Conservation (phyloP, 208 protist genomes). For the Crithidia brevicula region DNA sequence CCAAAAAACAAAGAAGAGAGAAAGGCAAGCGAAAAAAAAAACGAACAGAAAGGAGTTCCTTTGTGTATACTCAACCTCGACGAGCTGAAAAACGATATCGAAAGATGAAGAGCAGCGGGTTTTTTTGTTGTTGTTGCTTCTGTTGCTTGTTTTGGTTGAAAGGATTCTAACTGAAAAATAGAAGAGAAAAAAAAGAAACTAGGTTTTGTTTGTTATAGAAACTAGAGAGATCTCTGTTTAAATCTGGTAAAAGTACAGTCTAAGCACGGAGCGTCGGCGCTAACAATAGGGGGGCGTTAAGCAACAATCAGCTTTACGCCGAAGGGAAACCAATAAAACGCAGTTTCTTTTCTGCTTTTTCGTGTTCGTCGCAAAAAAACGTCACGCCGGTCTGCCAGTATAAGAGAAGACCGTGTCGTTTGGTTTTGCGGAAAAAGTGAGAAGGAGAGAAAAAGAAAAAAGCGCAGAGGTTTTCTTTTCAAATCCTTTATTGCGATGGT, state of each 20-base stretch:
- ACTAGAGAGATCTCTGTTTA: not conserved
- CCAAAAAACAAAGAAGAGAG: not conserved
- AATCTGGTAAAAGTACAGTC: not conserved
- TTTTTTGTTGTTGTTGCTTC: too few species aligned
- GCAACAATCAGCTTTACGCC: too few species aligned
- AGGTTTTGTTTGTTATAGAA: not conserved
- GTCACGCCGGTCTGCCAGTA: too few species aligned
- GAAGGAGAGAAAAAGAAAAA: too few species aligned
- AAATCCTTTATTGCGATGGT: too few species aligned
- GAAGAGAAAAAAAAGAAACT: conserved; percentile 5
- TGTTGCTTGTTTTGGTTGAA: too few species aligned
- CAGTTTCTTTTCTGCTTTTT: too few species aligned
- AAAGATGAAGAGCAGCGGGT: not conserved
- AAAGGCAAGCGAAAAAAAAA: not conserved
- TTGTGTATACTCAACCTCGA: conserved; percentile 2
- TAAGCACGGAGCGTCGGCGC: not conserved
- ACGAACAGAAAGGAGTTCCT: not conserved
- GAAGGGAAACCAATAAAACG: too few species aligned
- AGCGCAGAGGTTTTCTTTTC: not conserved
- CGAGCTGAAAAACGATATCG: not conserved
- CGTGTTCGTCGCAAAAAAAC: too few species aligned
- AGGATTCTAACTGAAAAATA: conserved; percentile 5
- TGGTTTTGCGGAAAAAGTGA: too few species aligned
- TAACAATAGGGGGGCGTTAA: too few species aligned
- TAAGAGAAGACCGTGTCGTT: too few species aligned